phyloP scores from a whole-genome alignment of 768 basidiomycete genomes.

The Hydnum rufescens region DNA sequence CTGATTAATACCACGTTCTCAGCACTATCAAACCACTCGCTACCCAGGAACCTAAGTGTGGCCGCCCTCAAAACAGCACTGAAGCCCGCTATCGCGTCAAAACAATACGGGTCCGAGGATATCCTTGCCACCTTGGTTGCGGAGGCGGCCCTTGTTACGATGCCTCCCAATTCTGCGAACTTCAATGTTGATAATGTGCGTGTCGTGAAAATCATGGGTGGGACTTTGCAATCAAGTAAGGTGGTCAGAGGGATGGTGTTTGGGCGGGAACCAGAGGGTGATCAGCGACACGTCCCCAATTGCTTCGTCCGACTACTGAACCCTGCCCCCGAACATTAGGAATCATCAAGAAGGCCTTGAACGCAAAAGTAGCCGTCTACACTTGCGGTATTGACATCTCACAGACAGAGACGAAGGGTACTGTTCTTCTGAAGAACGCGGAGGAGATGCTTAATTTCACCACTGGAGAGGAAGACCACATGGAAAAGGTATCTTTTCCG shows the following conservation, averaged over 20 bases:
- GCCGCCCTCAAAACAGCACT: constrained; percentile 53
- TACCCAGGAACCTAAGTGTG: constrained; percentile 55
- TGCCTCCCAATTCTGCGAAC: constrained; percentile 71
- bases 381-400: constrained; percentile 83
- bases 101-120: constrained; percentile 91
- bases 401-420: constrained; percentile 98
- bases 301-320: background rate
- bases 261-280: constrained; percentile 85
- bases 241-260: constrained; percentile 98
- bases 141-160: constrained; percentile 80
- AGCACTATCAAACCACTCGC: constrained; percentile 52
- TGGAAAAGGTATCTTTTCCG: constrained; percentile 72
- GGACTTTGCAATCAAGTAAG: constrained; percentile 59
- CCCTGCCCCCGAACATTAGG: constrained; percentile 25
- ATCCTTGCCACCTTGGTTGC: constrained; percentile 65
- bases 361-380: constrained; percentile 89
- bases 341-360: constrained; percentile 57
- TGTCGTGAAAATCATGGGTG: constrained; percentile 97
- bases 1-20: constrained; percentile 10
- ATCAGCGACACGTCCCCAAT: constrained; percentile 9
- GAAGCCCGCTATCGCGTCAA: constrained; percentile 84
- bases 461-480: constrained; percentile 84
- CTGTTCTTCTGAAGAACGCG: constrained; percentile 84
- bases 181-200: constrained; percentile 98
- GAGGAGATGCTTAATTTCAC: constrained; percentile 97